Evolutionary conservation across 1,139 yeast genomes (phyloP).

Genomic region (Taiozyma sp.): DNA sequence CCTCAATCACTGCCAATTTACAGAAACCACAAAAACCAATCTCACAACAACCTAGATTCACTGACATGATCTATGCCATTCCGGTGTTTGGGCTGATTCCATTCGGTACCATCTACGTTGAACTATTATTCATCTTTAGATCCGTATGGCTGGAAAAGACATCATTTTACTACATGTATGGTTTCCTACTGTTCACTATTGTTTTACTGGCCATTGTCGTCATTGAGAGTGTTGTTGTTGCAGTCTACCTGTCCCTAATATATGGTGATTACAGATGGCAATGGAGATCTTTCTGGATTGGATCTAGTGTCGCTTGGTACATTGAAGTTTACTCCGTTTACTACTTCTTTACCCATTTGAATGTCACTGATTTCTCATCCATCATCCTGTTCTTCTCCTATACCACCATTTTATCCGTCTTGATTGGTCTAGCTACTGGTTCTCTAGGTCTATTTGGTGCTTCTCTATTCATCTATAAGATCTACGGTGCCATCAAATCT

Average conservation of each 20-base stretch:
- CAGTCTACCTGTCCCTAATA: conserved; percentile 59
- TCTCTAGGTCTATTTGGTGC: conserved; percentile 69
- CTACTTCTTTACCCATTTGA: conserved; percentile 53
- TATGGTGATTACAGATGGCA: conserved; percentile 73
- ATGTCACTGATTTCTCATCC: conserved; percentile 66
- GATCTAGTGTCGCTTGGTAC: conserved; percentile 70
- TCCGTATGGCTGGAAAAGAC: conserved; percentile 80
- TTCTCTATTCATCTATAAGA: conserved; percentile 50
- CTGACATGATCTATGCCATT: conserved; percentile 21
- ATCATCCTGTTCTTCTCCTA: conserved; percentile 66
- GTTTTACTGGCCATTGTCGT: conserved; percentile 57
- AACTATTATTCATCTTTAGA: conserved; percentile 67
- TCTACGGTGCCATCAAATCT: conserved; percentile 54
- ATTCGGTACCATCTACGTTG: conserved; percentile 77
- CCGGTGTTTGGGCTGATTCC: conserved; percentile 65
- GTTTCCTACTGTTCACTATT: conserved; percentile 64
- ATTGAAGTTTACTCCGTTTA: conserved; percentile 65
- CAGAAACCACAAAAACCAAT: conserved; percentile 30
- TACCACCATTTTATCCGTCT: conserved; percentile 57
- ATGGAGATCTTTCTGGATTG: conserved; percentile 75
- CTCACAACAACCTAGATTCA: conserved; percentile 37
- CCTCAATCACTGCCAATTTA: conserved; percentile 27
- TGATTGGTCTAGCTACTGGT: conserved; percentile 72
- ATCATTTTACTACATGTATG: conserved; percentile 75
- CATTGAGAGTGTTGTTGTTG: conserved; percentile 69